Base-by-base conservation (phyloP, 805 yeast species). In the Candida sithepensis region DNA sequence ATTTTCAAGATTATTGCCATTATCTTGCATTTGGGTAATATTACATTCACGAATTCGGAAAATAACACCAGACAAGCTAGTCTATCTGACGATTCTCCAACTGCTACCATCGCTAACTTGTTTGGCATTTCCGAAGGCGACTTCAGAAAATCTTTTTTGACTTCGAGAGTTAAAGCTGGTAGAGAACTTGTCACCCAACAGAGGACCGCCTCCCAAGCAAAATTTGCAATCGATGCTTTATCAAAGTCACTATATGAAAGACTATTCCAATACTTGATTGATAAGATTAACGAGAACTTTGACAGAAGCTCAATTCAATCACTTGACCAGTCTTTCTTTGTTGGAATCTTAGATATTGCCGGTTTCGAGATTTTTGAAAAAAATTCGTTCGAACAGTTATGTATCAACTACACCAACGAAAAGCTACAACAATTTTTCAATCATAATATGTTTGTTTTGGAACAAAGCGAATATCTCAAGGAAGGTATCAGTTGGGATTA, bases 111-210 rank as follows among this genome's bases (percentile, higher is more conserved):
- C 3, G 75, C 86, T 26, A 70, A 74, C 16, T 67, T 90, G 21
- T 72, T 92, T 39, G 96, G 95, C 1, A 78, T 92, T 21, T 18
- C 57, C 3, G 66, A 72, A 3, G 63, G 67, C 22, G 65, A 73
- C 0, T 79, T 86, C 53, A 74, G 72, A 48, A 80, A 79, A 39
- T 73, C 85, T 0, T 70, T 94, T 10, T 64, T 90, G 30, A 77
- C 79, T 34, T 97, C 97, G 4, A 84, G 81, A 58, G 96, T 91
- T 10, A 88, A 82, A 61, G 97, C 97, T 3, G 99, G 99, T 2
- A 77, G 81, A 54, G 99, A 94, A 63, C 75, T 77, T 66, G 89
- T 94, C 34, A 77, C 81, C 19, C 96, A 89, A 61, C 81, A 91
- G 30, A 80, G 86, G 57, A 83, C 83, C 41, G 83, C 96, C 0